A percentile compares a stretch with the other conserved stretches of the same genome.
Conservation (phyloP, 2,329 filamentous ascomycete species). For the Diaporthe destruens region DNA sequence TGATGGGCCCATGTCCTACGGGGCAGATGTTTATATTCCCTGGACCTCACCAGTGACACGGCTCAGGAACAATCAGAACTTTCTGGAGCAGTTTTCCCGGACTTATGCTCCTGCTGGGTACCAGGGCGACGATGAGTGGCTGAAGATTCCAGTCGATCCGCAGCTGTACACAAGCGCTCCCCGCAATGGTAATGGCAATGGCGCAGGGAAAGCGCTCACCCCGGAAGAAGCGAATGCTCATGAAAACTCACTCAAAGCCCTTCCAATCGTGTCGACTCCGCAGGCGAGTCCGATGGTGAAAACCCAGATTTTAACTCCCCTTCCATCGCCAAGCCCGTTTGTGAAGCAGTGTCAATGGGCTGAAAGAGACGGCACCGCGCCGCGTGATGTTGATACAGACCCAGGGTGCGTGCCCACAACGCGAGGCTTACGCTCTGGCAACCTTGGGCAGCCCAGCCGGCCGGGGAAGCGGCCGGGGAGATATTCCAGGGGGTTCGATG, state of each 20-base stretch:
- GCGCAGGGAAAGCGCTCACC: conserved; percentile 21
- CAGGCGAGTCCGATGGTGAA: conserved; percentile 37
- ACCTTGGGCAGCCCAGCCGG: conserved; percentile 15
- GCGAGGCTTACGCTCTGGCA: conserved; percentile 26
- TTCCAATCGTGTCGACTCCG: conserved; percentile 34
- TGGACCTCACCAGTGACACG: conserved; percentile 44
- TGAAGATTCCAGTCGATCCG: conserved; percentile 42
- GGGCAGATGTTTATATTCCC: conserved; percentile 40
- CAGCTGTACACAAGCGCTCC: conserved; percentile 33
- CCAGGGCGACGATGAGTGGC: conserved; percentile 39
- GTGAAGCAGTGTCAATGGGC: conserved; percentile 21
- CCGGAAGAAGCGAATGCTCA: conserved; percentile 17
- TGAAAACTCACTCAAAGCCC: conserved; percentile 19
- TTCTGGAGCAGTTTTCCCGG: conserved; percentile 47
- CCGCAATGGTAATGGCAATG: not conserved
- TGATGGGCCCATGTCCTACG: conserved; percentile 17
- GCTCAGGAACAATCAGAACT: conserved; percentile 45
- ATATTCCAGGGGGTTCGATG: conserved; percentile 29
- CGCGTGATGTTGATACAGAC: conserved; percentile 35
- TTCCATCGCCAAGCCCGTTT: conserved; percentile 38
- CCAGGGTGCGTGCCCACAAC: not conserved
- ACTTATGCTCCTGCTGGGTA: conserved; percentile 40
- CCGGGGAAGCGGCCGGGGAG: conserved; percentile 34
- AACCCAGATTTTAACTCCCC: conserved; percentile 38
- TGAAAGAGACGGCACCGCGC: conserved; percentile 20